phyloP scores from a whole-genome alignment of 2,329 filamentous ascomycete species.

The Cytospora leucostoma region DNA sequence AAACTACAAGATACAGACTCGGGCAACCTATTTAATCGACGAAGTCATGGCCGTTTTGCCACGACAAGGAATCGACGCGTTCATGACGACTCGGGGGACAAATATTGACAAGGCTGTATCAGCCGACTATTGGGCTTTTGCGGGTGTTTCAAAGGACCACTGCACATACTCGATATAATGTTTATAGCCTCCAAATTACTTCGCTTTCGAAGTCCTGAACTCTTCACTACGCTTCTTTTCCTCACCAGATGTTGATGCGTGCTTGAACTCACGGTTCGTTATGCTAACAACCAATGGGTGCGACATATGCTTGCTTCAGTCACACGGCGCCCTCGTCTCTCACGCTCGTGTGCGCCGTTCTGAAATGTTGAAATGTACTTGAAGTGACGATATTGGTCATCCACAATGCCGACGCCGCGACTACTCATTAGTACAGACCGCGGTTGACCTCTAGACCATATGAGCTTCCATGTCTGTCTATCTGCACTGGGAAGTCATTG shows the following conservation, averaged over 20 bases:
- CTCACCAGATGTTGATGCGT: conserved; percentile 5
- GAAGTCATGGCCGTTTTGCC: not conserved
- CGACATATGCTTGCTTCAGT: not conserved
- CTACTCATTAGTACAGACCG: too few relatives aligned
- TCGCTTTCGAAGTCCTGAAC: conserved; percentile 19
- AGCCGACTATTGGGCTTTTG: conserved; percentile 9
- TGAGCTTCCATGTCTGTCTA: too few relatives aligned
- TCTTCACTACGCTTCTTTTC: conserved; percentile 3
- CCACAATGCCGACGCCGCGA: too few relatives aligned
- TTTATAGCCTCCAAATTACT: conserved; percentile 21
- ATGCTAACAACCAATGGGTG: not conserved
- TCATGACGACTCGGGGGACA: not conserved
- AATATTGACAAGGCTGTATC: not conserved
- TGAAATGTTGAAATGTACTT: not conserved
- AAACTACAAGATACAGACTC: not conserved
- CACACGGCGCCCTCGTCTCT: not conserved
- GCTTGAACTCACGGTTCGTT: conserved; percentile 3
- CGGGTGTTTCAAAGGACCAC: conserved; percentile 3
- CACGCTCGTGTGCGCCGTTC: not conserved
- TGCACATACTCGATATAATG: conserved; percentile 14
- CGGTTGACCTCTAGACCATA: too few relatives aligned
- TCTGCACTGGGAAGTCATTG: too few relatives aligned
- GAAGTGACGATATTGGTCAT: too few relatives aligned
- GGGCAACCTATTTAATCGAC: not conserved
- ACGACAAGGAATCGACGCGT: not conserved